Evolutionary conservation across 2,329 filamentous ascomycete species (phyloP).

Genomic region (Cercospora sesami): DNA sequence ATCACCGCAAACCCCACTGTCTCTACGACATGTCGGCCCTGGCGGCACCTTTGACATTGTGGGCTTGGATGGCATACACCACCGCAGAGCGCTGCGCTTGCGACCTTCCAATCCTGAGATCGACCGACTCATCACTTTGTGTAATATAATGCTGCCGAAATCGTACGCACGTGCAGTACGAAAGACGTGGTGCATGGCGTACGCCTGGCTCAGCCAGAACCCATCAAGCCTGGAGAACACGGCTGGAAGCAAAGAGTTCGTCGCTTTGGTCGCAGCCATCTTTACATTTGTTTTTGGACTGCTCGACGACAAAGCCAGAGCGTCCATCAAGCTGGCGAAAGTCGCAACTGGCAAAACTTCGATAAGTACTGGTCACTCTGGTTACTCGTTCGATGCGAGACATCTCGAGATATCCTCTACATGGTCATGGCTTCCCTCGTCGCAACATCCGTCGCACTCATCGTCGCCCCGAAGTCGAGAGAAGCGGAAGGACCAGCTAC

Average conservation of each 20-base stretch:
- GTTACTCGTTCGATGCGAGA: neutral
- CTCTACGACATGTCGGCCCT: slow-evolving; percentile 27
- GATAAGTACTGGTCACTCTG: neutral
- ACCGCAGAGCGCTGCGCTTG: slow-evolving; percentile 35
- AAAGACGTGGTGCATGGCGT: slow-evolving; percentile 35
- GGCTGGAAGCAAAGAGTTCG: slow-evolving; percentile 34
- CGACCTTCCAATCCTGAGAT: slow-evolving; percentile 29
- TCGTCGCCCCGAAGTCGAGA: slow-evolving; percentile 21
- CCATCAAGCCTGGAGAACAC: slow-evolving; percentile 22
- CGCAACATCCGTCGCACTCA: neutral
- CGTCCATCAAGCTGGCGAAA: slow-evolving; percentile 31
- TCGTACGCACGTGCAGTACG: slow-evolving; percentile 28
- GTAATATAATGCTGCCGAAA: slow-evolving; percentile 33
- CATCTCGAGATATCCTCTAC: slow-evolving; percentile 10
- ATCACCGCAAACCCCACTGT: slow-evolving; percentile 14
- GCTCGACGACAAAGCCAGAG: slow-evolving; percentile 34
- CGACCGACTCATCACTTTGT: slow-evolving; percentile 31
- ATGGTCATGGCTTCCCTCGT: slow-evolving; percentile 30
- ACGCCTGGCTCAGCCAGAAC: slow-evolving; percentile 26
- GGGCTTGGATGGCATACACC: slow-evolving; percentile 29
- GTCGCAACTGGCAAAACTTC: slow-evolving; percentile 27
- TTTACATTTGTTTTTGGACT: slow-evolving; percentile 41
- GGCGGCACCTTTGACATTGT: slow-evolving; percentile 32
- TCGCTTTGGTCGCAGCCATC: slow-evolving; percentile 44
- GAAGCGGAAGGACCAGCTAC: slow-evolving; percentile 30